Conservation (phyloP, 192 early-diverging fungal genomes). For the Backusella sp. region DNA sequence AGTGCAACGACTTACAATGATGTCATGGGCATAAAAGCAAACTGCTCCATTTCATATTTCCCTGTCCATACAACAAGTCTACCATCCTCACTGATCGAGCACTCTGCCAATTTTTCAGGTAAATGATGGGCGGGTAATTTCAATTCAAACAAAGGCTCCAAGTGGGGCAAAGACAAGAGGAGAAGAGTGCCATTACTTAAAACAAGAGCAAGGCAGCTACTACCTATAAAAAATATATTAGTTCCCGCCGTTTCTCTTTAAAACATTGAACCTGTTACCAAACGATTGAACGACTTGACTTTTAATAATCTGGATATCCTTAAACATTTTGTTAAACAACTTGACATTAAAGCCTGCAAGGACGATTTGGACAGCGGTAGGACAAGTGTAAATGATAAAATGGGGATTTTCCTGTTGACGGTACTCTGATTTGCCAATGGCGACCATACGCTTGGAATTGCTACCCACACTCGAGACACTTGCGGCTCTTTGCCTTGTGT, state of each 20-base stretch:
- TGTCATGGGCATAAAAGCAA: conserved; percentile 14
- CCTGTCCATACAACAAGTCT: conserved; percentile 30
- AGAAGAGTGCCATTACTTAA: conserved; percentile 17
- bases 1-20: conserved; percentile 18
- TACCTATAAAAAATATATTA: neutral
- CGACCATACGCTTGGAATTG: conserved; percentile 8
- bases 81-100: conserved; percentile 29
- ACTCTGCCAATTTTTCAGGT: conserved; percentile 11
- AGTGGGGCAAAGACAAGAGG: conserved; percentile 25
- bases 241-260: neutral
- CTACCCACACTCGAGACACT: neutral
- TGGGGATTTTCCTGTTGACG: conserved; percentile 27
- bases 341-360: conserved; percentile 22
- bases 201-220: conserved; percentile 13
- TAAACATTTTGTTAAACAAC: conserved; percentile 12
- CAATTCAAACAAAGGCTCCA: conserved; percentile 15
- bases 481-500: neutral
- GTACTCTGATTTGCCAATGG: conserved; percentile 12
- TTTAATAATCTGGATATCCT: conserved; percentile 11
- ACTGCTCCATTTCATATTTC: conserved; percentile 28
- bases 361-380: neutral
- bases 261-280: conserved; percentile 4
- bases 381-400: conserved; percentile 17
- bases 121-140: neutral
- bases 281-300: conserved; percentile 2